Evolutionary conservation across 139 green algal species (phyloP).

Genomic region (Micractinium conductrix): DNA sequence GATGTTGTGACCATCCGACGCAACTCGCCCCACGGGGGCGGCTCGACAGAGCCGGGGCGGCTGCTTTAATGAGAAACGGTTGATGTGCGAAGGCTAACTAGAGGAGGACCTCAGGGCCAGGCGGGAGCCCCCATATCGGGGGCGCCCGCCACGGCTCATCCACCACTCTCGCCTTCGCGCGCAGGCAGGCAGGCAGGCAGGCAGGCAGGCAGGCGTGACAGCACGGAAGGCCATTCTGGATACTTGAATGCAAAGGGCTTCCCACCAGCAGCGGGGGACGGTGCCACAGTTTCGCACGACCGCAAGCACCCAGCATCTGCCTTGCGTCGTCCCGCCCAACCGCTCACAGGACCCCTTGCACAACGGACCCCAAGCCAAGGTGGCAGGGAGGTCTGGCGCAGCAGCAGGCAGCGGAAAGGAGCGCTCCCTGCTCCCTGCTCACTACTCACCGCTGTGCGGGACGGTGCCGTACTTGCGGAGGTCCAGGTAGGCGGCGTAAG

Average conservation of each 20-base stretch:
- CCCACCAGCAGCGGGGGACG: too few species aligned
- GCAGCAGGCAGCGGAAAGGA: neutral
- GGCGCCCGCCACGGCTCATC: neutral
- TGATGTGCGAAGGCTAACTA: conserved; percentile 52
- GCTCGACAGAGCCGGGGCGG: neutral
- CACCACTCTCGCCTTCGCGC: conserved; percentile 49
- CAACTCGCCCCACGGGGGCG: neutral
- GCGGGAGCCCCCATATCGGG: neutral
- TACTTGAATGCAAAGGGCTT: too few species aligned
- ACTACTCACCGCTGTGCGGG: conserved; percentile 80
- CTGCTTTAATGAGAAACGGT: conserved; percentile 43
- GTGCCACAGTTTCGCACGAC: too few species aligned
- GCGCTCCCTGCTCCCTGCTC: too few species aligned
- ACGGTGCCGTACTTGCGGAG: conserved; percentile 92
- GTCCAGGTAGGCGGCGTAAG: conserved; percentile 96
- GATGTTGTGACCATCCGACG: conserved; percentile 50
- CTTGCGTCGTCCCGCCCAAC: too few species aligned
- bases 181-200: neutral
- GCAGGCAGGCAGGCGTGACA: neutral
- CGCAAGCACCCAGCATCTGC: too few species aligned
- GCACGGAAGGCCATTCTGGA: too few species aligned
- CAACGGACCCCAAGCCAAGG: too few species aligned
- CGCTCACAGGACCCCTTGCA: too few species aligned
- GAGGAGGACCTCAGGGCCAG: conserved; percentile 43
- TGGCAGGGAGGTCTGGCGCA: too few species aligned